A percentile compares a stretch with the other conserved stretches of the same genome.
These are phyloP conservation scores for Aspergillus thermomutatus DNA, from an alignment of 2,329 filamentous ascomycete species.

Conservation along the genomic window DNA sequence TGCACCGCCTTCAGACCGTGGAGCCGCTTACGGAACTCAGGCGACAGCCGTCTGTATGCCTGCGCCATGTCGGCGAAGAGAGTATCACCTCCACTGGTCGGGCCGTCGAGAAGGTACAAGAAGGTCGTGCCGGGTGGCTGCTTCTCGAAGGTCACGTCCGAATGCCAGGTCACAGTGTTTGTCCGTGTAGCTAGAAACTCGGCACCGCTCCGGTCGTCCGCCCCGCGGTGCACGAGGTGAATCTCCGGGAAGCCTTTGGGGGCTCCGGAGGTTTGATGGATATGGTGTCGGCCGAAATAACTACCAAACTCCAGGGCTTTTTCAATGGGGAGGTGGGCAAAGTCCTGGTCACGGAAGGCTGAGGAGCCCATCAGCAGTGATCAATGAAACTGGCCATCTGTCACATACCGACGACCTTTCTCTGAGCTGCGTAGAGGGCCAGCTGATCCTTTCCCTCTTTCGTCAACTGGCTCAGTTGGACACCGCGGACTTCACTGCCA, in stretches of 20 bases:
- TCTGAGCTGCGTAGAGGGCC: slow-evolving; percentile 48
- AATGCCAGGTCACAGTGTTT: slow-evolving; percentile 84
- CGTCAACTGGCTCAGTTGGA: slow-evolving; percentile 68
- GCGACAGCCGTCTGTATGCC: slow-evolving; percentile 77
- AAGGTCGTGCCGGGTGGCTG: slow-evolving; percentile 91
- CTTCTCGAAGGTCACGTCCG: slow-evolving; percentile 80
- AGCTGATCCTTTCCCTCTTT: slow-evolving; percentile 72
- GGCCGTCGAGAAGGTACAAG: slow-evolving; percentile 80
- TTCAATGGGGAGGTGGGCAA: slow-evolving; percentile 65
- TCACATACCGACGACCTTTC: slow-evolving; percentile 63
- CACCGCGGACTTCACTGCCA: slow-evolving; percentile 66
- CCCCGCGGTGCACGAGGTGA: slow-evolving; percentile 73
- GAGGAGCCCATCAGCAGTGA: neutral
- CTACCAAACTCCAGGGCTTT: slow-evolving; percentile 66
- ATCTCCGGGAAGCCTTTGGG: slow-evolving; percentile 71
- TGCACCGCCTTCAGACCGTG: slow-evolving; percentile 79
- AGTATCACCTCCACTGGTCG: slow-evolving; percentile 77
- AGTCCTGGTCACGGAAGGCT: slow-evolving; percentile 73
- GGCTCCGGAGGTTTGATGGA: slow-evolving; percentile 74
- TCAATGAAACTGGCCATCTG: neutral
- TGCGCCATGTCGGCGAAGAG: slow-evolving; percentile 75
- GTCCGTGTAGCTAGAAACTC: slow-evolving; percentile 67
- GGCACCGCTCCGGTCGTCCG: slow-evolving; percentile 57
- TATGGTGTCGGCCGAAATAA: slow-evolving; percentile 79
- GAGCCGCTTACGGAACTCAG: slow-evolving; percentile 72